Conservation (phyloP, 495 filamentous ascomycete species). For the Penicillium ucsense region DNA sequence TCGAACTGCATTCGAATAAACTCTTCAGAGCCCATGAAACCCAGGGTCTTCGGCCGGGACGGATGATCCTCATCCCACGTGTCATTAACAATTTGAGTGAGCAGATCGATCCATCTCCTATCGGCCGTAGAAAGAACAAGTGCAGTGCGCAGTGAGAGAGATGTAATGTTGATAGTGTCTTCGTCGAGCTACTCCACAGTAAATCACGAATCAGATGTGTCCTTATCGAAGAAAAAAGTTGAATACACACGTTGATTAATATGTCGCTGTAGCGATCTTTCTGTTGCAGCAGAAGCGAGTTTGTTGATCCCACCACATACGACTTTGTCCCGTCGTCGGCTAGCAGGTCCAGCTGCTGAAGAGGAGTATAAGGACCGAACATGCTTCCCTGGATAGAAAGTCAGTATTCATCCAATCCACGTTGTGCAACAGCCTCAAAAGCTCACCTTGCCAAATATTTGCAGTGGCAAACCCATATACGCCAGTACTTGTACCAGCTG, state of each 20-base stretch:
- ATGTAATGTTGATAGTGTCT: constrained; percentile 72
- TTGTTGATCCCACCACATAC: constrained; percentile 95
- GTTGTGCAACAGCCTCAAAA: not conserved
- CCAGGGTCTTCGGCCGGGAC: constrained; percentile 78
- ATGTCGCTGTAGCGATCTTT: constrained; percentile 97
- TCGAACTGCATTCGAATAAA: constrained; percentile 97
- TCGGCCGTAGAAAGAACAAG: constrained; percentile 78
- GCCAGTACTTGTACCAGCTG: constrained; percentile 48
- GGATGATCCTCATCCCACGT: constrained; percentile 95
- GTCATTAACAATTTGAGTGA: constrained; percentile 86
- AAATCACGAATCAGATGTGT: no score
- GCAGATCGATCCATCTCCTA: constrained; percentile 90
- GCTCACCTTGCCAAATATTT: constrained; percentile 85
- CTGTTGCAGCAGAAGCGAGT: constrained; percentile 85
- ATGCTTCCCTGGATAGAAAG: constrained; percentile 59
- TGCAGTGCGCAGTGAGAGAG: constrained; percentile 64
- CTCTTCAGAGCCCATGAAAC: constrained; percentile 93
- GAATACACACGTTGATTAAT: constrained; percentile 63
- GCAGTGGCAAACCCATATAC: constrained; percentile 90
- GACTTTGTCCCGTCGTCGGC: constrained; percentile 94
- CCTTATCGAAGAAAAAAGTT: no score
- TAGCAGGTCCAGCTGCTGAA: constrained; percentile 90
- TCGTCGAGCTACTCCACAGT: constrained; percentile 60
- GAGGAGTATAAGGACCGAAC: constrained; percentile 92
- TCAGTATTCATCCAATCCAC: constrained; percentile 11